These are phyloP conservation scores for Sextonia rubra DNA, from an alignment of 164 flowering plant species.

Conservation along the genomic window DNA sequence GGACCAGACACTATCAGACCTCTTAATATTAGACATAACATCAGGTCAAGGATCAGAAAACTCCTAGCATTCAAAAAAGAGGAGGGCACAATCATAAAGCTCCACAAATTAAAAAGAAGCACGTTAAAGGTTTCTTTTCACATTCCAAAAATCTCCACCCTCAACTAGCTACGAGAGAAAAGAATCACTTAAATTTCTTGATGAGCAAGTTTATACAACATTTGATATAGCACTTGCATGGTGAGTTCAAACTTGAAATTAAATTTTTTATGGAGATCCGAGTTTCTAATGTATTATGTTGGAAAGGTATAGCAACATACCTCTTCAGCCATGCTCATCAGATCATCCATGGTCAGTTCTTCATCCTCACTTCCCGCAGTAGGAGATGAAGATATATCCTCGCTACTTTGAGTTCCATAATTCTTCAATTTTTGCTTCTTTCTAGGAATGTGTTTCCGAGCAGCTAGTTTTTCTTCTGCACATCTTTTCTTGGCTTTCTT, in stretches of 20 bases:
- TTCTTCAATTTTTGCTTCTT: conserved; percentile 14
- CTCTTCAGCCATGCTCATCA: conserved; percentile 69
- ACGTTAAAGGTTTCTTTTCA: no score
- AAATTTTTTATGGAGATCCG: neutral
- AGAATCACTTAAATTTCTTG: no score
- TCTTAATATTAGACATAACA: no score
- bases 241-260: neutral
- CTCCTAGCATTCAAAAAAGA: no score
- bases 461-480: neutral
- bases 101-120: no score
- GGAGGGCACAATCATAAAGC: no score
- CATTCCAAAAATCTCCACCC: no score
- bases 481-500: conserved; percentile 13
- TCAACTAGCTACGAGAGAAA: no score
- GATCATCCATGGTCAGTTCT: conserved; percentile 56
- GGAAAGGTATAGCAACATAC: conserved; percentile 17
- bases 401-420: conserved; percentile 4
- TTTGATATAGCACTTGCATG: no score
- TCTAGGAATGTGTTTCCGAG: conserved; percentile 1
- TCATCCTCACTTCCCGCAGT: conserved; percentile 27
- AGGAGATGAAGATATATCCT: conserved; percentile 12
- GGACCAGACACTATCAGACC: no score
- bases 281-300: neutral
- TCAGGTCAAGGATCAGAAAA: no score
- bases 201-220: no score